Evolutionary conservation across 805 yeast species (phyloP).

Genomic region (Saccharomycopsis sp.): DNA sequence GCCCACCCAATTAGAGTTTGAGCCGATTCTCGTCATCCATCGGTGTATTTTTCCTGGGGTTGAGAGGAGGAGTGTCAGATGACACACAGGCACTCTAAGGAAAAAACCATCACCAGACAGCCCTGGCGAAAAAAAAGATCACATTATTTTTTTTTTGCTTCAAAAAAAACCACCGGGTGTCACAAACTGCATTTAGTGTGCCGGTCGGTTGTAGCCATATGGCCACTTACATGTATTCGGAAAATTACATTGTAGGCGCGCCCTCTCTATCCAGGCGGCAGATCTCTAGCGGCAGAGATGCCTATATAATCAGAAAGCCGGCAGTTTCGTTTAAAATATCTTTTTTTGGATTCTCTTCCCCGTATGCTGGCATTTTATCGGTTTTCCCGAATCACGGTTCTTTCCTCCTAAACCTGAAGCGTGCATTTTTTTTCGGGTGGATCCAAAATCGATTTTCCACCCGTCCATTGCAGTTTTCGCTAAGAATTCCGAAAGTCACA

Average conservation of each 20-base stretch:
- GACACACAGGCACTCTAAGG: background rate
- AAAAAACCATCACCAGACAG: constrained; percentile 2
- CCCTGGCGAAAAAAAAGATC: background rate
- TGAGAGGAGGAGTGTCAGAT: constrained; percentile 1
- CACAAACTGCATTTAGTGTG: background rate
- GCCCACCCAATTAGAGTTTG: background rate
- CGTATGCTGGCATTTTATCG: background rate
- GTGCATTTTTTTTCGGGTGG: background rate
- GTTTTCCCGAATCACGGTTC: background rate
- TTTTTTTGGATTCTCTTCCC: background rate
- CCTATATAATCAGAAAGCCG: no score
- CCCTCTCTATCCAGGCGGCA: no score
- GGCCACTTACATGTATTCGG: no score
- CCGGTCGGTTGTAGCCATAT: no score
- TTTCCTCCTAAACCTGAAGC: background rate
- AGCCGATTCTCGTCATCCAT: background rate
- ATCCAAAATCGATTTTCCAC: no score
- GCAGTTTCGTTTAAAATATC: background rate
- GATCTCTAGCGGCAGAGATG: no score
- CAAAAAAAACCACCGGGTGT: constrained; percentile 1
- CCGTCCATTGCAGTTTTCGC: background rate
- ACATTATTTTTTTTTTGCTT: background rate
- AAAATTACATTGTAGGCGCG: no score
- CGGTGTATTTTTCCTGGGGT: constrained; percentile 1
- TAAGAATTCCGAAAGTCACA: background rate